Evolutionary conservation across 371 early-diverging fungal genomes (phyloP).

Genomic region (Mucor mucedo): DNA sequence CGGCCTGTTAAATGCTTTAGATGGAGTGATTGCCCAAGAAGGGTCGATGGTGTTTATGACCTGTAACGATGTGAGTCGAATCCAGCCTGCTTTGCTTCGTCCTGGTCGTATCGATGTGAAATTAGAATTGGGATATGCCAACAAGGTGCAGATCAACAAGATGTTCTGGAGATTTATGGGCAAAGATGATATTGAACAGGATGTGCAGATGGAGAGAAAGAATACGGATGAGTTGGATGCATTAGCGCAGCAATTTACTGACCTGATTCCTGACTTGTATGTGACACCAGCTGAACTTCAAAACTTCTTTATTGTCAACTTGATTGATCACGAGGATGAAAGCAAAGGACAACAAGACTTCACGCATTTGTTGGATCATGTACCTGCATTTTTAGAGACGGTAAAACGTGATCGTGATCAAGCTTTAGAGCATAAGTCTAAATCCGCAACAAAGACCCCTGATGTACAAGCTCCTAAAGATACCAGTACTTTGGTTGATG

Average conservation of each 20-base stretch:
- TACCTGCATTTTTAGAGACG: constrained; percentile 29
- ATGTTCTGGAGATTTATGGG: constrained; percentile 54
- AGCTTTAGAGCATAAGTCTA: constrained; percentile 20
- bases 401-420: constrained; percentile 33
- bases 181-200: constrained; percentile 6
- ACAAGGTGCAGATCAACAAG: constrained; percentile 65
- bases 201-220: constrained; percentile 1
- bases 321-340: constrained; percentile 27
- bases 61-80: constrained; percentile 91
- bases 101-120: constrained; percentile 96
- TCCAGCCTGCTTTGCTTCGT: constrained; percentile 95
- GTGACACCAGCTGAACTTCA: constrained; percentile 59
- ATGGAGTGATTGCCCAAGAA: constrained; percentile 91
- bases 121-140: constrained; percentile 80
- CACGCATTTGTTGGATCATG: constrained; percentile 21
- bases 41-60: constrained; percentile 94
- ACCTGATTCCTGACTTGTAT: constrained; percentile 39
- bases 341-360: constrained; percentile 3
- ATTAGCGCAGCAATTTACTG: constrained; percentile 21
- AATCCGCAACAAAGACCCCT: neutral
- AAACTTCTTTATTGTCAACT: constrained; percentile 42
- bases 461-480: neutral
- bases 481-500: neutral
- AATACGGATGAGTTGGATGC: neutral
- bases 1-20: constrained; percentile 93